These are phyloP conservation scores for Pseudogymnoascus sp. DNA, from an alignment of 2,329 filamentous ascomycete species.

Conservation along the genomic window DNA sequence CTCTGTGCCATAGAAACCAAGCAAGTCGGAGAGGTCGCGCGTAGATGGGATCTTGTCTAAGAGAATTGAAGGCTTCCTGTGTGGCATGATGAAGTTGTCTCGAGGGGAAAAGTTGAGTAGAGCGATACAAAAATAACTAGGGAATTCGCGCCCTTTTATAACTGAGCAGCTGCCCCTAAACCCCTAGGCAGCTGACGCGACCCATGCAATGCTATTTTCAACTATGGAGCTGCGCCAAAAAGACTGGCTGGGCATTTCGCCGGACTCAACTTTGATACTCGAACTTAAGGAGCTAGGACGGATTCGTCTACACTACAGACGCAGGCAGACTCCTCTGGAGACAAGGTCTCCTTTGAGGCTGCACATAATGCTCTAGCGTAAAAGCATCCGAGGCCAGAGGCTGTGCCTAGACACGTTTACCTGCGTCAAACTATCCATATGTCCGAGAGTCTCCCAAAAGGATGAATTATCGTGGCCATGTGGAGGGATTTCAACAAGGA, in stretches of 20 bases:
- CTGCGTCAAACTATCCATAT: background rate
- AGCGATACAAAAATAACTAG: background rate
- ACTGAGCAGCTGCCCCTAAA: background rate
- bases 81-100: background rate
- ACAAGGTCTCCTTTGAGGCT: background rate
- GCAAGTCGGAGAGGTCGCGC: constrained; percentile 10
- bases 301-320: background rate
- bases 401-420: too few relatives aligned
- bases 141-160: background rate
- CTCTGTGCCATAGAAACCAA: constrained; percentile 10
- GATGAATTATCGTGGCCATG: background rate
- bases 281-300: background rate
- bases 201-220: background rate
- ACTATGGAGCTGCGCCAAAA: background rate
- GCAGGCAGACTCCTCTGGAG: background rate
- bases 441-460: background rate
- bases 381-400: background rate
- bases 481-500: background rate
- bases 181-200: background rate
- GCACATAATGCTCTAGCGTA: background rate
- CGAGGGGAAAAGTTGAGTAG: background rate
- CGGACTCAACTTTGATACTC: background rate
- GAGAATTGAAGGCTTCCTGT: background rate
- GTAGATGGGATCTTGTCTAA: constrained; percentile 13
- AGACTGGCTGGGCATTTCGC: background rate